Conservation (phyloP, 1,139 yeast species). For the Saccharomyces pastorianus region DNA sequence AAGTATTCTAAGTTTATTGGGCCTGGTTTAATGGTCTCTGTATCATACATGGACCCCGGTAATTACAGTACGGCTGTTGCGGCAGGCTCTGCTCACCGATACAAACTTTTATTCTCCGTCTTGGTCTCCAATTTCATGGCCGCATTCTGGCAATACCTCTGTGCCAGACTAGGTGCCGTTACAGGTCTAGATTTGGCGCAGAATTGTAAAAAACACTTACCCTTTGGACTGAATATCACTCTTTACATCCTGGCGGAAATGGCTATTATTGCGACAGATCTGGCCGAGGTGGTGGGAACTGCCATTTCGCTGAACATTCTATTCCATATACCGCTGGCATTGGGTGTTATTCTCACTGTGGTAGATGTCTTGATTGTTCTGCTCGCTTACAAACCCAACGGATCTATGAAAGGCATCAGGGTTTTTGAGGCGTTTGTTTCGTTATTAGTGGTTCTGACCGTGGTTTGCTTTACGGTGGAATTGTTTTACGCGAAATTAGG, state of each 20-base stretch:
- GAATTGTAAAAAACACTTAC: slow-evolving; percentile 59
- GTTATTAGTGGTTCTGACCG: slow-evolving; percentile 53
- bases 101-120: slow-evolving; percentile 54
- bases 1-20: slow-evolving; percentile 60
- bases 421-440: slow-evolving; percentile 61
- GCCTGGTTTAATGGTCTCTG: slow-evolving; percentile 70
- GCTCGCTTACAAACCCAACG: slow-evolving; percentile 66
- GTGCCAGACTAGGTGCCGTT: slow-evolving; percentile 69
- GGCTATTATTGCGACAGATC: slow-evolving; percentile 72
- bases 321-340: slow-evolving; percentile 55
- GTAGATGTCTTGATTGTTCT: slow-evolving; percentile 61
- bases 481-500: slow-evolving; percentile 44
- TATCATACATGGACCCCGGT: slow-evolving; percentile 78
- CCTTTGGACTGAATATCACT: slow-evolving; percentile 46
- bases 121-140: slow-evolving; percentile 64
- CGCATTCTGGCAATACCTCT: slow-evolving; percentile 58
- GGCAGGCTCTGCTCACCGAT: slow-evolving; percentile 66
- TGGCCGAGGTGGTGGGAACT: slow-evolving; percentile 78
- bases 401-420: slow-evolving; percentile 56
- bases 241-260: slow-evolving; percentile 61
- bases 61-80: slow-evolving; percentile 74
- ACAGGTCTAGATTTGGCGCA: slow-evolving; percentile 75
- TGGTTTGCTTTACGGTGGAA: slow-evolving; percentile 56
- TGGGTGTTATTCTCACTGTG: slow-evolving; percentile 62
- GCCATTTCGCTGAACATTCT: slow-evolving; percentile 67